Conservation (phyloP, 2,329 filamentous ascomycete genomes). For the Phialocephala subalpina region DNA sequence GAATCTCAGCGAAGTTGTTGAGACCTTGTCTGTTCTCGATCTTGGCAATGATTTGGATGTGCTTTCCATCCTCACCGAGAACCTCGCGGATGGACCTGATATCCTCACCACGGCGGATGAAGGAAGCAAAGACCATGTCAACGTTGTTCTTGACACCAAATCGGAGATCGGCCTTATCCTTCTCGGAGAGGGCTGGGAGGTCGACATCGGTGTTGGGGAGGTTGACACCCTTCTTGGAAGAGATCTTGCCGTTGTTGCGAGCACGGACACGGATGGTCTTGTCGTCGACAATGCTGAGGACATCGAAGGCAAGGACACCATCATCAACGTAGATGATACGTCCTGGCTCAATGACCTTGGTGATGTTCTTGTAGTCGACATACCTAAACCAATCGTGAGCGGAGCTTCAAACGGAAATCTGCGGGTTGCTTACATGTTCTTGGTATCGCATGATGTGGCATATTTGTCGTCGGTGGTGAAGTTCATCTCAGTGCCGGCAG, state of each 20-base stretch:
- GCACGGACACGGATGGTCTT: slow-evolving; percentile 87
- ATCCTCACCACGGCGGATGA: slow-evolving; percentile 94
- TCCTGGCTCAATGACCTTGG: slow-evolving; percentile 91
- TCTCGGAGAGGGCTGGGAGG: slow-evolving; percentile 95
- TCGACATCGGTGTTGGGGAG: slow-evolving; percentile 98
- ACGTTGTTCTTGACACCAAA: slow-evolving; percentile 99
- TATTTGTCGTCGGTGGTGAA: slow-evolving; percentile 97
- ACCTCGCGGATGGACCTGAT: slow-evolving; percentile 92
- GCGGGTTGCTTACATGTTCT: slow-evolving; percentile 81
- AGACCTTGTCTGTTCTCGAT: slow-evolving; percentile 99
- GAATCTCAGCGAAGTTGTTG: slow-evolving; percentile 99
- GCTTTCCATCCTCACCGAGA: slow-evolving; percentile 88
- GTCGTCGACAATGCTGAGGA: slow-evolving; percentile 85
- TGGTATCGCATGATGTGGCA: slow-evolving; percentile 80
- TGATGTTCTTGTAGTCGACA: slow-evolving; percentile 99
- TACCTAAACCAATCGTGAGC: slow-evolving; percentile 64
- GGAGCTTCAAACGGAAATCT: background rate
- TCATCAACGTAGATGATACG: slow-evolving; percentile 98
- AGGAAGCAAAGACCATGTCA: slow-evolving; percentile 99
- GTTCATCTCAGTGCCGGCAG: slow-evolving; percentile 85
- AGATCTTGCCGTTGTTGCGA: slow-evolving; percentile 98
- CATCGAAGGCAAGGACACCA: slow-evolving; percentile 95
- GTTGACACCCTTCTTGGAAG: slow-evolving; percentile 99
- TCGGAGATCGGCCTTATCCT: slow-evolving; percentile 91
- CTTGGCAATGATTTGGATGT: slow-evolving; percentile 99